Percentiles rank a stretch among this genome's conserved stretches.
These are phyloP conservation scores for Crepidotus variabilis DNA, from an alignment of 768 basidiomycete genomes.

Conservation along the genomic window DNA sequence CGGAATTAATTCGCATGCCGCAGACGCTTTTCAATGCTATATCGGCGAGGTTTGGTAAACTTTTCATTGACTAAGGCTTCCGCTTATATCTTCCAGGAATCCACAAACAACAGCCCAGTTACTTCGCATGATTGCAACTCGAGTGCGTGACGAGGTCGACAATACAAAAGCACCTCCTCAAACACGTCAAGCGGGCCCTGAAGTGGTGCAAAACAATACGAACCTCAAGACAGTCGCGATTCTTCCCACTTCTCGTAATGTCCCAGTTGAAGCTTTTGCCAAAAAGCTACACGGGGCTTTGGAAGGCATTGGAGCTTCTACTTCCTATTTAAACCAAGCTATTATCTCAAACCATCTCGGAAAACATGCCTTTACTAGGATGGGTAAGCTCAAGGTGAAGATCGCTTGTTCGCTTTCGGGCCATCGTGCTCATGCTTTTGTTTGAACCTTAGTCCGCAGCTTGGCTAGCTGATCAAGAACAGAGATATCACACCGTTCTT, in stretches of 20 bases:
- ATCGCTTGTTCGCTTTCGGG: background rate
- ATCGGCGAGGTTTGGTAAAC: slow-evolving; percentile 60
- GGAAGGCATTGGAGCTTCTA: slow-evolving; percentile 91
- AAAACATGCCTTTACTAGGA: slow-evolving; percentile 90
- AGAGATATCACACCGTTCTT: slow-evolving; percentile 88
- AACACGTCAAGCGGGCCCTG: slow-evolving; percentile 47
- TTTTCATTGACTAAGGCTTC: slow-evolving; percentile 1
- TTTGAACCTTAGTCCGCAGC: slow-evolving; percentile 37
- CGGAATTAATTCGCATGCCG: slow-evolving; percentile 95
- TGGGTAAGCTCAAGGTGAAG: slow-evolving; percentile 93
- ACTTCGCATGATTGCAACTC: slow-evolving; percentile 85
- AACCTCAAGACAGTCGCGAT: slow-evolving; percentile 96
- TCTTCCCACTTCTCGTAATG: slow-evolving; percentile 79
- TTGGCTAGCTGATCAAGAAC: slow-evolving; percentile 95
- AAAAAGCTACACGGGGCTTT: slow-evolving; percentile 84
- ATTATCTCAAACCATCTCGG: slow-evolving; percentile 91
- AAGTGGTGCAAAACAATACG: slow-evolving; percentile 71
- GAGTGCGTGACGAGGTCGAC: slow-evolving; percentile 83
- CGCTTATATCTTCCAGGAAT: slow-evolving; percentile 42
- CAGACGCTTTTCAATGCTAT: slow-evolving; percentile 98
- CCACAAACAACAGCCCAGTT: slow-evolving; percentile 83
- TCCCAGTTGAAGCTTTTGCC: slow-evolving; percentile 89
- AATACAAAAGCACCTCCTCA: slow-evolving; percentile 44
- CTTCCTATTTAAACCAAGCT: slow-evolving; percentile 90
- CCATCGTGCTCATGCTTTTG: background rate